phyloP scores from a whole-genome alignment of 1,284 basidiomycete species.

The Puccinia polysora region DNA sequence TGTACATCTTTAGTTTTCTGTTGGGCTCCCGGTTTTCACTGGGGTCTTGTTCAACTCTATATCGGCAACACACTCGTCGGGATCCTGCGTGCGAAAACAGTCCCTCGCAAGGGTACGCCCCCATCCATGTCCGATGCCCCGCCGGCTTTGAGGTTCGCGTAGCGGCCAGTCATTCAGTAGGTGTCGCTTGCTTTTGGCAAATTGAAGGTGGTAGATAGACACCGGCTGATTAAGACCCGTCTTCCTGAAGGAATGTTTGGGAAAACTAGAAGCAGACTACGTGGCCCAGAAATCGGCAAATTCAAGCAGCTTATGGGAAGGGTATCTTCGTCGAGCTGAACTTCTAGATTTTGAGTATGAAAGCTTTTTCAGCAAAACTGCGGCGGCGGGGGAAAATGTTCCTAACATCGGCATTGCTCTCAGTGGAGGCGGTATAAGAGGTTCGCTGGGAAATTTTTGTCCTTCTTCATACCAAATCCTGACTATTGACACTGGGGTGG shows the following conservation, averaged over 20 bases:
- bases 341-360: conserved; percentile 13
- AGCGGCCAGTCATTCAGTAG: background rate
- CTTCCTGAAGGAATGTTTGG: conserved; percentile 3
- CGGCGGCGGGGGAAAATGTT: conserved; percentile 6
- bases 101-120: conserved; percentile 23
- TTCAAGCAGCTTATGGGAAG: conserved; percentile 6
- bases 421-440: conserved; percentile 30
- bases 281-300: conserved; percentile 25
- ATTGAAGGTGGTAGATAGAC: background rate
- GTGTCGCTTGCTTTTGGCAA: background rate
- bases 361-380: background rate
- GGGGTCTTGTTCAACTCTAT: background rate
- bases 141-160: conserved; percentile 18
- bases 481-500: too few species aligned
- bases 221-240: background rate
- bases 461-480: too few species aligned
- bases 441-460: too few species aligned
- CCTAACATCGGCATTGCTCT: conserved; percentile 35
- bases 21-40: background rate
- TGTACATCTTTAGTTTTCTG: background rate
- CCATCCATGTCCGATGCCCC: conserved; percentile 19
- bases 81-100: conserved; percentile 5
- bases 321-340: conserved; percentile 5
- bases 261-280: conserved; percentile 18
- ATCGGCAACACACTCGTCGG: conserved; percentile 1